Conservation (phyloP, 164 flowering plant species). For the Taxillus chinensis region DNA sequence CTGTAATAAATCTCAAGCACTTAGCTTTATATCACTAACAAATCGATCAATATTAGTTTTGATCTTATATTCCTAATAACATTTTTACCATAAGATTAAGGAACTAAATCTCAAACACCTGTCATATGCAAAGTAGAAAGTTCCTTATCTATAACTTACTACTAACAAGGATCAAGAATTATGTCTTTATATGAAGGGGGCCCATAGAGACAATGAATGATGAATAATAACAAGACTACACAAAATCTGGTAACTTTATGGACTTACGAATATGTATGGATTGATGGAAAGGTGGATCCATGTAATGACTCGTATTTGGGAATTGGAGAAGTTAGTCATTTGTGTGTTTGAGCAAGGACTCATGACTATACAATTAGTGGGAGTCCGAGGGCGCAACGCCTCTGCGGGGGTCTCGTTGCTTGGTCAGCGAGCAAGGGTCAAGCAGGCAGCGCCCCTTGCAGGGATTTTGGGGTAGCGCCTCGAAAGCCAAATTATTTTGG, state of each 20-base stretch:
- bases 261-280: neutral
- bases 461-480: too few relatives aligned
- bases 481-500: too few relatives aligned
- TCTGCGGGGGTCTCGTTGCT: too few relatives aligned
- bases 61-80: too few relatives aligned
- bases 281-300: neutral
- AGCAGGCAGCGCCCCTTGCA: too few relatives aligned
- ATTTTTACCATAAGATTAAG: neutral
- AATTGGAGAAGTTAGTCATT: too few relatives aligned
- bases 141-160: conserved; percentile 1
- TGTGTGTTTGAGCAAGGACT: too few relatives aligned
- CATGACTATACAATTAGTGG: too few relatives aligned
- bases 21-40: neutral
- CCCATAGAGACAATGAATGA: neutral
- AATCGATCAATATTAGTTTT: too few relatives aligned
- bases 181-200: neutral
- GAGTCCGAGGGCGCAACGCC: too few relatives aligned
- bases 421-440: too few relatives aligned
- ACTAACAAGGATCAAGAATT: neutral
- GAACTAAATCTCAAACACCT: neutral
- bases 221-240: neutral
- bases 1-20: neutral
- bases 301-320: too few relatives aligned
- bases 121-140: neutral
- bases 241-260: neutral